Evolutionary conservation across 108 stramenopile species (phyloP).

Genomic region (Skeletonema potamos): DNA sequence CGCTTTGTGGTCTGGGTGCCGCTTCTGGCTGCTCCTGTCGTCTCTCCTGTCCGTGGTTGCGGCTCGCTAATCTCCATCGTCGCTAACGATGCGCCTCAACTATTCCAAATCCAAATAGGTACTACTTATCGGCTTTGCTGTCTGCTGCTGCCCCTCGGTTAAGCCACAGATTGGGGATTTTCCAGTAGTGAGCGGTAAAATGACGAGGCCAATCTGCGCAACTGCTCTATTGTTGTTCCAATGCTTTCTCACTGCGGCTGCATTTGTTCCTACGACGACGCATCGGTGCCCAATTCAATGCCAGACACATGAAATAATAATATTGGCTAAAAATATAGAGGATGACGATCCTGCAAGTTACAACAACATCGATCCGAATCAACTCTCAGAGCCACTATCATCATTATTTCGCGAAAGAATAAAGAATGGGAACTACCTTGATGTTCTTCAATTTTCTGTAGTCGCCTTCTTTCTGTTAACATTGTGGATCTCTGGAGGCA

Average conservation of each 20-base stretch:
- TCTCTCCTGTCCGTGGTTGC: too few species aligned
- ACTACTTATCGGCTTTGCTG: too few species aligned
- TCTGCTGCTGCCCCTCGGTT: not conserved
- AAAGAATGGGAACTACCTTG: conserved; percentile 17
- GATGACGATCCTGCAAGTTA: not conserved
- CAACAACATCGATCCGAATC: not conserved
- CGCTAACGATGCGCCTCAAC: not conserved
- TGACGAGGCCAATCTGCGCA: not conserved
- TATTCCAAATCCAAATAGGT: too few species aligned
- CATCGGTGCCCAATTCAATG: not conserved
- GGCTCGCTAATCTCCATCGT: not conserved
- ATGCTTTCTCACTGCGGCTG: not conserved
- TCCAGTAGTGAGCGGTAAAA: not conserved
- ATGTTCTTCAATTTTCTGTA: conserved; percentile 13
- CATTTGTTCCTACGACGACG: not conserved
- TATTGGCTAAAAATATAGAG: not conserved
- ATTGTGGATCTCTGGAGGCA: conserved; percentile 11
- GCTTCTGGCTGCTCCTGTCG: too few species aligned
- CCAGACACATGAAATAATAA: not conserved
- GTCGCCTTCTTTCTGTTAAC: conserved; percentile 15
- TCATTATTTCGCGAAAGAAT: not conserved
- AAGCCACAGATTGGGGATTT: too few species aligned
- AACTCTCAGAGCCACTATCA: not conserved
- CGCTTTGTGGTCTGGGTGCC: too few species aligned
- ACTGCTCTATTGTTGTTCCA: not conserved